Conservation (phyloP, 441 rosid species). For the Aleurites moluccanus region DNA sequence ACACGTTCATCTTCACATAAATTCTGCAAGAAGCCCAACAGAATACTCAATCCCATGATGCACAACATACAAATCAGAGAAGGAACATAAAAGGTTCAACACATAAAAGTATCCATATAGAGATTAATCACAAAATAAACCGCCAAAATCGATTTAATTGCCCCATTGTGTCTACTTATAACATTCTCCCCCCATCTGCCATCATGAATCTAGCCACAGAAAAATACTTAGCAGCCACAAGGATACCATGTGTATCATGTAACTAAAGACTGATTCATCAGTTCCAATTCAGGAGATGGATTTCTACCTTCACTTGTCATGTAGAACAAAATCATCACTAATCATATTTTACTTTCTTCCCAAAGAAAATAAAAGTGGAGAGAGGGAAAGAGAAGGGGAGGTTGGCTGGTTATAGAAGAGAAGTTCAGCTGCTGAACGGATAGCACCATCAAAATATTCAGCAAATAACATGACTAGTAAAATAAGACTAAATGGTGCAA, state of each 20-base stretch:
- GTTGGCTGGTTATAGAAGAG: not conserved
- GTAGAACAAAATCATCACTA: not conserved
- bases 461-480: not conserved
- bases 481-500: not conserved
- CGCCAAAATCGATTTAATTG: not conserved
- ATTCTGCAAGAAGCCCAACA: constrained; percentile 43
- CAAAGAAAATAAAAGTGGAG: not conserved
- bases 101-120: not conserved
- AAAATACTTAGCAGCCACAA: not conserved
- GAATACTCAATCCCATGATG: constrained; percentile 6
- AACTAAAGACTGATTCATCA: not conserved
- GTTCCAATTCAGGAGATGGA: not conserved
- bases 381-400: not conserved
- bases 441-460: constrained; percentile 4
- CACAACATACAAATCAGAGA: not conserved
- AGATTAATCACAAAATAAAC: not conserved
- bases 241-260: not conserved
- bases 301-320: not conserved
- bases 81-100: not conserved
- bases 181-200: not conserved
- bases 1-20: constrained; percentile 74
- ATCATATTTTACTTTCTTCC: not conserved
- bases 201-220: not conserved
- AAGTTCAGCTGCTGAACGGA: not conserved
- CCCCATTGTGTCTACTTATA: not conserved